Base-by-base conservation (phyloP, 192 early-diverging fungal species). In the Backusella circina region DNA sequence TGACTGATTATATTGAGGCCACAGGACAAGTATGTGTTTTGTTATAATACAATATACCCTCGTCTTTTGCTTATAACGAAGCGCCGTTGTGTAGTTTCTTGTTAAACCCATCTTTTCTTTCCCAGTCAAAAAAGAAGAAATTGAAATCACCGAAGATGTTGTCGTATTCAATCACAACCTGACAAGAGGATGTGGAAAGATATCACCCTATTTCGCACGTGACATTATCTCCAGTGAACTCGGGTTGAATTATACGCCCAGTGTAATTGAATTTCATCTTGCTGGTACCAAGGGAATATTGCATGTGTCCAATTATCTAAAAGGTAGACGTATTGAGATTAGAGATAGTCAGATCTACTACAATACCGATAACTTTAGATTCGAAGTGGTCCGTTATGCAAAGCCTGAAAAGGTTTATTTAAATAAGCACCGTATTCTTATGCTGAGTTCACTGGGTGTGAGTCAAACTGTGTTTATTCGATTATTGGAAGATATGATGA, bases 211-310 rank as follows among this genome's bases (percentile, higher is more conserved):
- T 5, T 72, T 94, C 33, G 82, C 87, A 2, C 50, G 72, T 26
- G 51, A 73, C 18, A 81, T 88, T 23, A 28, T 61, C 26, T 79
- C 79, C 5, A 73, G 61, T 2, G 72, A 75, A 1, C 26, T 86
- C 13, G 82, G 80, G 21, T 75, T 87, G 44, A 75, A 79, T 16
- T 67, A 26, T 6, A 74, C 73, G 0, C 90, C 91, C 0, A 79
- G 79, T 9, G 93, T 92, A 0, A 82, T 91, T 21, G 91, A 94
- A 78, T 90, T 92, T 37, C 86, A 91, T n/a, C 79, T 91, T 1
- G 87, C 85, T 8, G 89, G 89, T 7, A 80, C 90, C 38, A 87
- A 92, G 84, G 87, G 89, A 2, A 85, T 90, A 61, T 74, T 86
- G 2, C 79, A 79, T 3, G 65, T 83, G 18, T 82, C 79, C 12